Base-by-base conservation (phyloP, 2,329 filamentous ascomycete genomes). In the Aspergillus sp. region DNA sequence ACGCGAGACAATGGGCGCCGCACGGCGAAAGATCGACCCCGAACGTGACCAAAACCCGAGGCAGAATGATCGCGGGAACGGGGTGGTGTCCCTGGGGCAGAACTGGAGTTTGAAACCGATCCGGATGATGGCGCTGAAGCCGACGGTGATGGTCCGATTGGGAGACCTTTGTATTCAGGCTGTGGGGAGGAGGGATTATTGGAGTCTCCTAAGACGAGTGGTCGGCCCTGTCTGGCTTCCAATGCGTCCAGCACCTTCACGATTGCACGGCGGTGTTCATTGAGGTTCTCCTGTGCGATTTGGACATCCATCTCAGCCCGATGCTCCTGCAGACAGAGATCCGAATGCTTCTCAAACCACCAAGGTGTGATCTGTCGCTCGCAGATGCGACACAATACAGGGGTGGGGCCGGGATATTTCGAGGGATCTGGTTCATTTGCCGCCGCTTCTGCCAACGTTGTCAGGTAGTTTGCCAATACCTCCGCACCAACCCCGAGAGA, bases 331-430 rank as follows among this genome's bases (percentile, higher is more conserved):
- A 96, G 79, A 66, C 94, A 99, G 17, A 97, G 77, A 64, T 99
- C 95, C 2, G 93, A 96, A 69, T 99, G 94, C 72, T 97, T 99
- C 73, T 99, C 94, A 63, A 99, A 99, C 95, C 94, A 99, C 94
- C 94, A 99, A 0, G 93, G 91, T 4, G 90, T 90, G 55, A 99
- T 97, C 57, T 96, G 90, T 49, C 94, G 89, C 69, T 99, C 94
- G 71, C 94, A 99, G 50, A 99, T 97, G 48, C 94, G 90, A 71
- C 94, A 99, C 14, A 99, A 82, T 4, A 97, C 88, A 0, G 91
- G 90, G 10, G 85, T 79, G 0, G 93, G 91, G 2, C 90, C 90
- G 9, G 90, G 86, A 67, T 92, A 86, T 64, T 87, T 84, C 46
- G 83, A 82, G 17, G 88, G 85, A 57, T 89, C 71, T 10, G 89